Base-by-base conservation (phyloP, 1,139 yeast genomes). In the Kazachstania sp. region DNA sequence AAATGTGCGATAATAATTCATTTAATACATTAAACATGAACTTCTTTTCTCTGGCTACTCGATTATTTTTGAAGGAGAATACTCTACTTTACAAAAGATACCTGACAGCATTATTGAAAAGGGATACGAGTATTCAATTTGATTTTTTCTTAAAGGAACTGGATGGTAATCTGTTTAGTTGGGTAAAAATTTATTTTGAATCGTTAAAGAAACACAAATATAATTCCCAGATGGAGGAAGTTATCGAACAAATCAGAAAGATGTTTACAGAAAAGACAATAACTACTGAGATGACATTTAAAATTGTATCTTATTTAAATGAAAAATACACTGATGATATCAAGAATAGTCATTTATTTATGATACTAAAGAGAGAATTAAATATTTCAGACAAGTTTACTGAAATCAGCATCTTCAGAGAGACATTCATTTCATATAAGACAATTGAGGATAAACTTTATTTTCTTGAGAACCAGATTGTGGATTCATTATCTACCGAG, bases 351-450 rank as follows among this genome's bases (percentile, higher is more conserved):
- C 55, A 53, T 31, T 55, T 50, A 13, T 61, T 62, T 38, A 49
- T 51, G 5, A 44, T 50, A 18, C 41, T 63, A 41, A 59, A 60
- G 40, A 48, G 55, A n/a, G 57, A 55, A 12, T 53, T 62, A 34
- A 53, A 54, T 16, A 60, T 62, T 8, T 57, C 64, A 2, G 54
- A 61, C 47, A 50, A 43, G 29, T 64, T 59, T 41, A 54, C 58
- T 2, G 63, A 62, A 36, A 55, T 54, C 34, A 57, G 62, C 45
- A 42, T 52, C 3, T 61, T 61, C 26, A 54, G 59, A 35, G 61
- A 60, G 26, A 40, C 48, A 34, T 44, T 49, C 13, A 51, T 47
- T 42, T 48, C 39, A 18, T 38, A 34, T 12, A 23, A 16, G 15
- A 40, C 19, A 15, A 37, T 31, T 2, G 36, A 32, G 13, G 50